These are phyloP conservation scores for Rhytidhysteron rufulum DNA, from an alignment of 2,329 filamentous ascomycete genomes.

Conservation along the genomic window DNA sequence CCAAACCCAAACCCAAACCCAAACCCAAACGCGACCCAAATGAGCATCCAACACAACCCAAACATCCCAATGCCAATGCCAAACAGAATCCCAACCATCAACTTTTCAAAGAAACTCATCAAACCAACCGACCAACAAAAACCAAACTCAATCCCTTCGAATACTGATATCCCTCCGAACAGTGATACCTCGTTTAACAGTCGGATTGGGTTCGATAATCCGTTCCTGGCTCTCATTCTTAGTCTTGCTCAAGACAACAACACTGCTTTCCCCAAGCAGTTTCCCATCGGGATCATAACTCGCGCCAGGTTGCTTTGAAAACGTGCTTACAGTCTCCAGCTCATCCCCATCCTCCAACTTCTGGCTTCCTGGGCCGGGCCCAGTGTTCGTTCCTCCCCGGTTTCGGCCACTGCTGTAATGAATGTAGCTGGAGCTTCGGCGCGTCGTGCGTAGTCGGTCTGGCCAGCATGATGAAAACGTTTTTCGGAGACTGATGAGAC, in stretches of 20 bases:
- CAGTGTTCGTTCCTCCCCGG: slow-evolving; percentile 1
- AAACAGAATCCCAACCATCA: too few species aligned
- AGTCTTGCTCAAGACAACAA: neutral
- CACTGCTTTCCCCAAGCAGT: slow-evolving; percentile 2
- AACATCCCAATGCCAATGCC: too few species aligned
- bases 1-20: too few species aligned
- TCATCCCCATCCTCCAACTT: slow-evolving; percentile 3
- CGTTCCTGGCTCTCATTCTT: slow-evolving; percentile 8
- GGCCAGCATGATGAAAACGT: slow-evolving; percentile 6
- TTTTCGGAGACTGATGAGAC: slow-evolving; percentile 21
- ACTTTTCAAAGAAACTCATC: too few species aligned
- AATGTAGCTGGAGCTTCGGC: slow-evolving; percentile 1
- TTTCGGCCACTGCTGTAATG: neutral
- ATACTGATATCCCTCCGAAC: slow-evolving; percentile 5
- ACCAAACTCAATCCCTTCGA: slow-evolving; percentile 12
- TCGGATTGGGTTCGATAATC: slow-evolving; percentile 9
- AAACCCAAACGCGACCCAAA: too few species aligned
- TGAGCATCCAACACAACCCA: too few species aligned
- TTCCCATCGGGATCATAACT: slow-evolving; percentile 5
- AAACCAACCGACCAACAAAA: too few species aligned
- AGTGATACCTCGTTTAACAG: slow-evolving; percentile 4
- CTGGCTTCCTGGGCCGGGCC: slow-evolving; percentile 2
- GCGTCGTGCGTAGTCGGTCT: slow-evolving; percentile 2
- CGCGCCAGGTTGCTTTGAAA: neutral
- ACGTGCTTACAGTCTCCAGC: slow-evolving; percentile 2